Conservation (phyloP, 2,329 filamentous ascomycete species). For the Trichocomaceae sp. region DNA sequence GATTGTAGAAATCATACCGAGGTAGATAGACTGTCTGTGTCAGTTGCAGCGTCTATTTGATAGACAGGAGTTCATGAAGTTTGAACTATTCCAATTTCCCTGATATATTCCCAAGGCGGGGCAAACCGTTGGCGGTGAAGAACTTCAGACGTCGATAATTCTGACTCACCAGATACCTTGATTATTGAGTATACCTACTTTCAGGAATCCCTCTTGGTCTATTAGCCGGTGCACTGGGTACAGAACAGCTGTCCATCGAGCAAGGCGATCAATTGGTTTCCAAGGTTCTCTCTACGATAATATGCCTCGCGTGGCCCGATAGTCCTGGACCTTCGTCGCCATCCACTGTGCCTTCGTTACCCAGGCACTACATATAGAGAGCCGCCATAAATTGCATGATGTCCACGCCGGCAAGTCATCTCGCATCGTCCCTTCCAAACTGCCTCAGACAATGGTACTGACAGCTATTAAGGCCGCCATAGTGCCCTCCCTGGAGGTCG, state of each 20-base stretch:
- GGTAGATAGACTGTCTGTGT: no score
- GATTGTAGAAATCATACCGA: no score
- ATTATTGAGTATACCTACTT: background rate
- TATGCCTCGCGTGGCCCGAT: constrained; percentile 1
- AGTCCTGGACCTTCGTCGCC: background rate
- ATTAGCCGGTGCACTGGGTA: background rate
- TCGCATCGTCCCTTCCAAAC: background rate
- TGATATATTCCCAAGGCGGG: background rate
- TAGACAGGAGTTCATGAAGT: no score
- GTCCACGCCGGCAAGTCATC: constrained; percentile 9
- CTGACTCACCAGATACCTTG: background rate
- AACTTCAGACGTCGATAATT: background rate
- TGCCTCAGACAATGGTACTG: background rate
- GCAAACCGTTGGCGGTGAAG: background rate
- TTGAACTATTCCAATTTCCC: no score
- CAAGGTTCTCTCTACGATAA: background rate
- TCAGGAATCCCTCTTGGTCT: background rate
- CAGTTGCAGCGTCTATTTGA: no score
- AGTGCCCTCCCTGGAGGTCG: constrained; percentile 56
- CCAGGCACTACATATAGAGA: background rate
- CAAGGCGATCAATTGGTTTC: background rate
- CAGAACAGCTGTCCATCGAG: background rate
- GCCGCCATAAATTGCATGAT: background rate
- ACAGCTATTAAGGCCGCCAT: constrained; percentile 39
- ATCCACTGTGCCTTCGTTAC: background rate